Conservation (phyloP, 345 rosid species). For the Dipteronia dyeriana region DNA sequence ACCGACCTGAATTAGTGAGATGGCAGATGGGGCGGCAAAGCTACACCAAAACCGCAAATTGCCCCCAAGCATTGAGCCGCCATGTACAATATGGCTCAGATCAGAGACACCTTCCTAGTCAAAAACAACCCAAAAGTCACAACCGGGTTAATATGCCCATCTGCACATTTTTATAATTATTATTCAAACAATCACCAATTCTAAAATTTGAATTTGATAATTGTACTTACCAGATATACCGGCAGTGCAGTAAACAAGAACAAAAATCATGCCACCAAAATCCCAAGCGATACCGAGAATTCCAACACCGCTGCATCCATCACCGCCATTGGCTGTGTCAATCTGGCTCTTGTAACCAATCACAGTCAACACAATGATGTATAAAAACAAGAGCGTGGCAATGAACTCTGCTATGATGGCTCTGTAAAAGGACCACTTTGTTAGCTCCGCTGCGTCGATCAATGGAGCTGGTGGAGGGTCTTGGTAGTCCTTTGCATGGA, state of each 20-base stretch:
- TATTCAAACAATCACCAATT: too few species aligned
- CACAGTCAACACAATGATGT: slow-evolving; percentile 61
- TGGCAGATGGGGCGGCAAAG: too few species aligned
- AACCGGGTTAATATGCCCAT: slow-evolving; percentile 76
- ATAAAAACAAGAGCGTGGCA: slow-evolving; percentile 64
- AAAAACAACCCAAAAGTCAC: slow-evolving; percentile 67
- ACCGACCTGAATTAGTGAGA: too few species aligned
- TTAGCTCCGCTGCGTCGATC: slow-evolving; percentile 50
- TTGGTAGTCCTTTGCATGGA: slow-evolving; percentile 50
- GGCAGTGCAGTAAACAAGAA: slow-evolving; percentile 72
- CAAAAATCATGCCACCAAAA: slow-evolving; percentile 72
- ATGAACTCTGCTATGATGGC: slow-evolving; percentile 64
- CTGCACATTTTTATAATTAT: slow-evolving; percentile 27
- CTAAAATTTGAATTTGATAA: too few species aligned
- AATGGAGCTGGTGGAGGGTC: slow-evolving; percentile 64
- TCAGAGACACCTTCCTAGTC: slow-evolving; percentile 60
- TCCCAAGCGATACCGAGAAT: slow-evolving; percentile 72
- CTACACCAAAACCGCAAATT: slow-evolving; percentile 66
- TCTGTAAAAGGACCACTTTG: slow-evolving; percentile 57
- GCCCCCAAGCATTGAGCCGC: slow-evolving; percentile 72
- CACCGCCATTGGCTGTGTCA: slow-evolving; percentile 25
- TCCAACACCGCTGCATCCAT: slow-evolving; percentile 56
- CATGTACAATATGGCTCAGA: slow-evolving; percentile 61
- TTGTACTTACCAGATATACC: slow-evolving; percentile 57
- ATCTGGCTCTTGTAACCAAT: slow-evolving; percentile 54